phyloP scores from a whole-genome alignment of 164 flowering plant species.

The Vitis rotundifolia region DNA sequence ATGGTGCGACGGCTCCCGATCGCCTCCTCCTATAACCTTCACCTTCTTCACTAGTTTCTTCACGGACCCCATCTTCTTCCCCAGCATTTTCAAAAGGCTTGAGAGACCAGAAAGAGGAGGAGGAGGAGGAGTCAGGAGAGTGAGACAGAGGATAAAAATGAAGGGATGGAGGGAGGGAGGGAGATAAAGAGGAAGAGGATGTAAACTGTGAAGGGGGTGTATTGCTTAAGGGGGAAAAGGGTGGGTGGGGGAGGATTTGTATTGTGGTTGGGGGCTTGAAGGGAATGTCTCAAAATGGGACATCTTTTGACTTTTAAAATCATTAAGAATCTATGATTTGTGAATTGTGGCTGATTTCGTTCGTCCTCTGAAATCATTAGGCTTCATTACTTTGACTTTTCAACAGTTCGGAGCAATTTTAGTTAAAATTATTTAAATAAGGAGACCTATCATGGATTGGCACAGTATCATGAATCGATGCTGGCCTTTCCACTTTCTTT shows the following conservation, averaged over 20 bases:
- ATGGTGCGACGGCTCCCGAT: conserved; percentile 9
- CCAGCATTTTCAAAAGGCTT: conserved; percentile 30
- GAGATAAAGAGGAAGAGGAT: neutral
- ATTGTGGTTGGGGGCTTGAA: neutral
- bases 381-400: conserved; percentile 14
- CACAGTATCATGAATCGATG: no score
- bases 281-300: conserved; percentile 14
- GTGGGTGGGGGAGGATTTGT: conserved; percentile 12
- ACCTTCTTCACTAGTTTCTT: conserved; percentile 56
- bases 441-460: no score
- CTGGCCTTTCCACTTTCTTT: no score
- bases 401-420: neutral
- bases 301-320: conserved; percentile 15
- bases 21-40: conserved; percentile 23
- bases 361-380: neutral
- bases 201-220: no score
- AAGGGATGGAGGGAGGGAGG: neutral
- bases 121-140: neutral
- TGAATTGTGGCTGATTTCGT: neutral
- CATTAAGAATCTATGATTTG: neutral
- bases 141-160: neutral
- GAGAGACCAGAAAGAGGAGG: neutral
- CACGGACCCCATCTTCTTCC: conserved; percentile 44
- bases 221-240: neutral
- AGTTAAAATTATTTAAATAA: no score